A percentile compares a stretch with the other conserved stretches of the same genome.
phyloP scores from a whole-genome alignment of 2,329 filamentous ascomycete species.

The Monosporascus ibericus region DNA sequence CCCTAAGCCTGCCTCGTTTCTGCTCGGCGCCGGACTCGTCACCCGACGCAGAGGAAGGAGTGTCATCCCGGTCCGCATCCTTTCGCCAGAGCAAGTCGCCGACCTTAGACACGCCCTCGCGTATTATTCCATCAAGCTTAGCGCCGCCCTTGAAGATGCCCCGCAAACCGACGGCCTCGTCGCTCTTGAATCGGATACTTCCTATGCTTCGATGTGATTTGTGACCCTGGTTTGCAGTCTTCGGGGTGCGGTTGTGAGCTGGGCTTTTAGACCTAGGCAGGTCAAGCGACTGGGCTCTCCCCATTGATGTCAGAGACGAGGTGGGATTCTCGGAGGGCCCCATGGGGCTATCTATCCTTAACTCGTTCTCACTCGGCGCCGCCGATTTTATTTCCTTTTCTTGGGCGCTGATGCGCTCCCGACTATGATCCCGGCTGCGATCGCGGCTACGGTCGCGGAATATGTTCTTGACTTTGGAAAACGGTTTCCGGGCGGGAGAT shows the following conservation, averaged over 20 bases:
- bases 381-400: neutral
- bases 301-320: constrained; percentile 23
- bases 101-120: constrained; percentile 50
- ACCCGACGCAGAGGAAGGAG: constrained; percentile 34
- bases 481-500: constrained; percentile 57
- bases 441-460: constrained; percentile 50
- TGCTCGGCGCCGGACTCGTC: constrained; percentile 45
- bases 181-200: constrained; percentile 39
- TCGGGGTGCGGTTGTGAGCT: constrained; percentile 28
- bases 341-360: constrained; percentile 21
- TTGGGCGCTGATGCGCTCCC: constrained; percentile 34
- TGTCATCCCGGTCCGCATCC: constrained; percentile 30
- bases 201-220: constrained; percentile 43
- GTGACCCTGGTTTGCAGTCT: constrained; percentile 38
- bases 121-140: constrained; percentile 64
- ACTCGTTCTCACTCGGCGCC: constrained; percentile 27
- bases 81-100: constrained; percentile 53
- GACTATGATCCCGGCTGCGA: constrained; percentile 38
- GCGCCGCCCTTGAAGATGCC: constrained; percentile 71
- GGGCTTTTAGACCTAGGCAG: constrained; percentile 32
- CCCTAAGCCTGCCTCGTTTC: constrained; percentile 31
- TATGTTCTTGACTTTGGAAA: constrained; percentile 49
- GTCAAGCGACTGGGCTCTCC: constrained; percentile 20
- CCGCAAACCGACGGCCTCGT: constrained; percentile 53
- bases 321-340: constrained; percentile 17